Evolutionary conservation across 495 filamentous ascomycete genomes (phyloP), one percentile per base, ranked within the genome.

Genomic region (Elasticomyces elasticus): DNA sequence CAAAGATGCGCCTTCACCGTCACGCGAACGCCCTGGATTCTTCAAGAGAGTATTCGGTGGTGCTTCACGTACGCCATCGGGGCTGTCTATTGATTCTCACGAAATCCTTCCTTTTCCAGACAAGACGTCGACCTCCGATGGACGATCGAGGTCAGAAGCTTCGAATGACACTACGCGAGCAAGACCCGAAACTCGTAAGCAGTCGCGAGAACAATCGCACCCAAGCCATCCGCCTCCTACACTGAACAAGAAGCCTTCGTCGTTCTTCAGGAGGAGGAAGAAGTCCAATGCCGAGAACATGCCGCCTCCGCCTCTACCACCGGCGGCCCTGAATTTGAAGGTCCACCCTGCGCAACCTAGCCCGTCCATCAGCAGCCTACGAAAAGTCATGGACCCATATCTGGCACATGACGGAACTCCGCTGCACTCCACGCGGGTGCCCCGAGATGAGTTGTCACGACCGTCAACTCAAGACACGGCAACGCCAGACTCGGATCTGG

Each of bases 251-350:
- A 97, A 95, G 67, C 78, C 84, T 3, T 94, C 90, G 1, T 83
- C 82, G 0, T 96, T 98, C 74, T 96, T 98, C 69, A 77, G 92
- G 60, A 77, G 91, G 58, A 79, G 92, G 59, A 98, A 98, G 77
- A 88, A 86, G 70, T 95, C 89, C 2, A 66, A 84, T 50, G 81
- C 71, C 51, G 84, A 79, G 27, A 75, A 72, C 26, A 70, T 71
- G 23, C 79, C 79, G 6, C 71, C 77, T 24, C 61, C 76, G 35
- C 70, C 64, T 10, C 51, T 65, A 9, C 63, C 65, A 25, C 51
- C 72, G 19, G 50, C 53, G 37, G 37, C 45, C 46, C 41, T 56
- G 58, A 38, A 59, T 64, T 28, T 61, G 55, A 51, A 58, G 52
- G 19, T 65, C 58, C 63, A 73, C 64, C 35, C 56, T 42, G 64